Conservation (phyloP, 2,329 filamentous ascomycete species). For the Daldinia eschscholtzii region DNA sequence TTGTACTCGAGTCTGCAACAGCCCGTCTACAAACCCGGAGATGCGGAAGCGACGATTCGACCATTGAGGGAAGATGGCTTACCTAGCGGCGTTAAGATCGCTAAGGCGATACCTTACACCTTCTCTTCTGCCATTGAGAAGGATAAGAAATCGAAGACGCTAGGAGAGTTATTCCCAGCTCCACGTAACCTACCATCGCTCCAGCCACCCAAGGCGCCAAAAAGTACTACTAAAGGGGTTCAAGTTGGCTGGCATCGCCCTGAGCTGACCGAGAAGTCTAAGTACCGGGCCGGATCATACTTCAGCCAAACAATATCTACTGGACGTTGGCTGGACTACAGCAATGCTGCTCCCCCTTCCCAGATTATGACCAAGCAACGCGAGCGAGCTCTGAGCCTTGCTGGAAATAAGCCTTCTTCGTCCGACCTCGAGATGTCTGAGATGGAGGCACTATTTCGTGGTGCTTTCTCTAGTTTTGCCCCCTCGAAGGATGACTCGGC, state of each 20-base stretch:
- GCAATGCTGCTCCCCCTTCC: constrained; percentile 70
- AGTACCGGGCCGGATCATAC: constrained; percentile 70
- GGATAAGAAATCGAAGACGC: constrained; percentile 67
- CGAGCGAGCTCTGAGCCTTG: constrained; percentile 77
- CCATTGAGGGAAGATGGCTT: constrained; percentile 74
- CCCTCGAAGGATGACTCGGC: constrained; percentile 79
- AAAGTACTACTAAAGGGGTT: constrained; percentile 74
- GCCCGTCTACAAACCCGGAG: constrained; percentile 51
- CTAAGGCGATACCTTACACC: constrained; percentile 69
- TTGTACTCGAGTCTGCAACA: constrained; percentile 88
- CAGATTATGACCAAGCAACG: constrained; percentile 73
- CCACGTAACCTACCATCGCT: constrained; percentile 74
- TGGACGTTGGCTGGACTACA: constrained; percentile 78
- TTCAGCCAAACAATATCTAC: constrained; percentile 74
- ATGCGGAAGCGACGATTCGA: constrained; percentile 49
- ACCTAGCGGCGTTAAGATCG: constrained; percentile 79
- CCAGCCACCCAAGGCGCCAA: constrained; percentile 78
- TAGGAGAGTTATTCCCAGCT: constrained; percentile 81
- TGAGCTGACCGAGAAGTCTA: constrained; percentile 67
- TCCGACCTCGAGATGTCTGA: constrained; percentile 72
- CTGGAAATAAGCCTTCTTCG: constrained; percentile 68
- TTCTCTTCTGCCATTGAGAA: constrained; percentile 60
- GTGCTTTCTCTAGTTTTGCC: constrained; percentile 84
- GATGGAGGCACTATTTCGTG: constrained; percentile 80
- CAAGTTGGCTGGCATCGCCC: constrained; percentile 66